Percentiles rank a stretch among this genome's conserved stretches.
phyloP scores from a whole-genome alignment of 2,329 filamentous ascomycete genomes.

The Exophiala xenobiotica region DNA sequence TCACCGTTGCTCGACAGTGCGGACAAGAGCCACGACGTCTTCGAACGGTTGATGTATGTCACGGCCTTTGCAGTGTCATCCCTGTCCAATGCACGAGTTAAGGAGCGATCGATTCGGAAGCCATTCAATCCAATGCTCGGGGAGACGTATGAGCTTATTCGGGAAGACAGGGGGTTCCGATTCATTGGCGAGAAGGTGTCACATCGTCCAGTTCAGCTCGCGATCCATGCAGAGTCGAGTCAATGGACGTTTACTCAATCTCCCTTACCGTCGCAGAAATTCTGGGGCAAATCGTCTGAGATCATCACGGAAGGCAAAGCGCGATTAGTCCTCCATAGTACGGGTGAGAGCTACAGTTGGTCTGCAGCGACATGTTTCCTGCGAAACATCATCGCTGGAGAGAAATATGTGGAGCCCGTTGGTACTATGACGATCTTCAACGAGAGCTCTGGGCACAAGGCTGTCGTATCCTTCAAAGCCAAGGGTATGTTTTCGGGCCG shows the following conservation, averaged over 20 bases:
- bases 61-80: constrained; percentile 87
- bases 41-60: constrained; percentile 78
- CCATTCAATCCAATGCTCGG: constrained; percentile 97
- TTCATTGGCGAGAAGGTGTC: constrained; percentile 94
- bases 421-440: constrained; percentile 83
- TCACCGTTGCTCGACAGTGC: constrained; percentile 78
- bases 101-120: constrained; percentile 89
- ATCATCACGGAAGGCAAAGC: constrained; percentile 88
- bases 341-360: constrained; percentile 85
- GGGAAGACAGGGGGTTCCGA: constrained; percentile 82
- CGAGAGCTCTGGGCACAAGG: constrained; percentile 79
- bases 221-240: constrained; percentile 85
- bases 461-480: constrained; percentile 84
- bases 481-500: constrained; percentile 97
- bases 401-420: constrained; percentile 96
- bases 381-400: constrained; percentile 93
- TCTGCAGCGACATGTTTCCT: constrained; percentile 84
- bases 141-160: constrained; percentile 90
- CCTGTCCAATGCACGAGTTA: constrained; percentile 77
- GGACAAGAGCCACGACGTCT: constrained; percentile 53
- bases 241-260: constrained; percentile 86
- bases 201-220: constrained; percentile 87
- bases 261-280: constrained; percentile 88
- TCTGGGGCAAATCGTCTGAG: constrained; percentile 97
- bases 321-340: constrained; percentile 71